Evolutionary conservation across 805 yeast species (phyloP), one percentile per base, ranked within the genome.

Genomic region (Metschnikowia matae): DNA sequence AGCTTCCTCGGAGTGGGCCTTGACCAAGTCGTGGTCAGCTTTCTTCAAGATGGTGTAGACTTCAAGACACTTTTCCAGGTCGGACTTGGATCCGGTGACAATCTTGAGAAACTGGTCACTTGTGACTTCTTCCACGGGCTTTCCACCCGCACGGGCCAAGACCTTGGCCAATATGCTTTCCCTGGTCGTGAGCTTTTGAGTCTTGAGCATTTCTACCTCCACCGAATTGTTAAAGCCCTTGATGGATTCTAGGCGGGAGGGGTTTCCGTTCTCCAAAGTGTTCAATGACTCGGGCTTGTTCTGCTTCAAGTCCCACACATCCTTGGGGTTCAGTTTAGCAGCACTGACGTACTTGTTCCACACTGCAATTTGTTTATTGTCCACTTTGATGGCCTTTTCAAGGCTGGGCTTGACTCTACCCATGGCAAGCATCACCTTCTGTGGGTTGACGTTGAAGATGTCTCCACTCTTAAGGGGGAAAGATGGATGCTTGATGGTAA

Each of bases 401-500:
- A 86, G 66, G 50, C 87, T 76, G 47, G 98, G 98, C 69, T 91
- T 92, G 52, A 77, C 73, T 46, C 87, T 81, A 54, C 98, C 98
- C 67, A 91, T 70, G 2, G 97, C 97, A 52, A 76, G 77, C 49
- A 92, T 73, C 8, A 90, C 98, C 60, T 85, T 84, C 54, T 85
- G 91, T 10, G 98, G 97, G 45, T 78, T 81, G 37, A 91, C 96
- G 53, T 83, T 75, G 69, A 91, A 90, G 40, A 91, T 73, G 68
- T 92, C 99, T 40, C 98, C 98, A 13, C 92, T 82, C 54, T 79
- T 73, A 61, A 92, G 75, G 11, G 84, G 81, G 66, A 77, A 92
- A 6, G 89, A 82, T 4, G 97, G 96, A 59, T 87, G 88, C 59
- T 78, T 80, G 53, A 91, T 84, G 14, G 73, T 75, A 34, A 85